Percentiles rank a stretch among this genome's conserved stretches.
These are phyloP conservation scores for Phytophthora syringae DNA, from an alignment of 352 stramenopile species.

Conservation along the genomic window DNA sequence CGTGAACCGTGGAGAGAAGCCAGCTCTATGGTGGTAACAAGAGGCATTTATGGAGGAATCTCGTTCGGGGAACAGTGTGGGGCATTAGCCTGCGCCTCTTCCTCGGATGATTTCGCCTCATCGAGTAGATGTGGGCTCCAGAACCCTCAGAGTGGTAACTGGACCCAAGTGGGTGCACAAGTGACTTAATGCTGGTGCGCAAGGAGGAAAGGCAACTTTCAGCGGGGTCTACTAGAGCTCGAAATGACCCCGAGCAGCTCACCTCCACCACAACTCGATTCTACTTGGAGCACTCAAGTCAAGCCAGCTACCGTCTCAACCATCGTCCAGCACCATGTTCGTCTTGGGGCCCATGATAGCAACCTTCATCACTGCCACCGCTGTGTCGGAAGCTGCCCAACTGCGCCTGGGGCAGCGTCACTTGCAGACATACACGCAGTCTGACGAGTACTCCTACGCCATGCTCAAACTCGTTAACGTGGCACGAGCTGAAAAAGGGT, in stretches of 20 bases:
- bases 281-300: conserved; percentile 14
- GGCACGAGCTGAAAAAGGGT: conserved; percentile 34
- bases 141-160: conserved; percentile 13
- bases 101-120: conserved; percentile 27
- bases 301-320: conserved; percentile 13
- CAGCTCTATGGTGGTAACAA: conserved; percentile 16
- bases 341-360: conserved; percentile 14
- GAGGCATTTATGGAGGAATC: conserved; percentile 15
- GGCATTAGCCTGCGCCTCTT: conserved; percentile 8
- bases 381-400: conserved; percentile 21
- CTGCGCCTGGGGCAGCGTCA: conserved; percentile 21
- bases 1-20: background rate
- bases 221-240: background rate
- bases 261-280: conserved; percentile 26
- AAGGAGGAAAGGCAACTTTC: conserved; percentile 3
- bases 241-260: background rate
- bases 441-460: conserved; percentile 24
- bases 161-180: conserved; percentile 21
- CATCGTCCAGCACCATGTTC: conserved; percentile 19
- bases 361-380: conserved; percentile 8
- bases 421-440: conserved; percentile 28
- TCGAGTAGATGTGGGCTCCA: conserved; percentile 15
- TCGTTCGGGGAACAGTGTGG: conserved; percentile 19
- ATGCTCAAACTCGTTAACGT: conserved; percentile 55
- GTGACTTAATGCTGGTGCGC: background rate